Evolutionary conservation across 139 green algal species (phyloP).

Genomic region (Chlamydomonas applanata): DNA sequence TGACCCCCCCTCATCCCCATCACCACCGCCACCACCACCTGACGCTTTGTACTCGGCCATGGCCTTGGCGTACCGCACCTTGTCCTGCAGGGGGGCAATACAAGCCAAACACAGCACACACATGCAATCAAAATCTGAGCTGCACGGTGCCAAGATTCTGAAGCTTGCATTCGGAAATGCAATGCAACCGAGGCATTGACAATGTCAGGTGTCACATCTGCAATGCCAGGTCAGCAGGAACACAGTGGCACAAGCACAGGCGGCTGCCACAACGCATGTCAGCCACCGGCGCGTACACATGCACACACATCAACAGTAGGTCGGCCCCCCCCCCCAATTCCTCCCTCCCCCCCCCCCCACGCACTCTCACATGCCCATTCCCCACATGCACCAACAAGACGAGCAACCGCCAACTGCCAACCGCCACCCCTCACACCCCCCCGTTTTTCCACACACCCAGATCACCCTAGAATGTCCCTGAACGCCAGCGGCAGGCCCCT

Average conservation of each 20-base stretch:
- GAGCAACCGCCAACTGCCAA: too few species aligned
- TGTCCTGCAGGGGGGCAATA: slow-evolving; percentile 23
- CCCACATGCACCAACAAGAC: too few species aligned
- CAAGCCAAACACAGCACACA: too few species aligned
- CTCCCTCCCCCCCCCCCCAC: too few species aligned
- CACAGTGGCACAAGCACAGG: neutral
- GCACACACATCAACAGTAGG: too few species aligned
- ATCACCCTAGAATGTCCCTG: neutral
- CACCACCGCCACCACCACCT: slow-evolving; percentile 1
- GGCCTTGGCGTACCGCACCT: slow-evolving; percentile 59
- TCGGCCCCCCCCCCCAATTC: too few species aligned
- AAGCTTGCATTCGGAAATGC: neutral
- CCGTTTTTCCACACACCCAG: neutral
- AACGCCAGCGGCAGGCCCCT: neutral
- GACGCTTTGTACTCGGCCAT: slow-evolving; percentile 66
- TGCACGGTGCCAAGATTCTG: neutral
- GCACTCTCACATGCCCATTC: too few species aligned
- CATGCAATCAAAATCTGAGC: neutral
- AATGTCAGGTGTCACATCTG: too few species aligned
- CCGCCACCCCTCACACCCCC: too few species aligned
- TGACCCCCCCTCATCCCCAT: neutral
- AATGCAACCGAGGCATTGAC: neutral
- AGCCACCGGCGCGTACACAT: too few species aligned
- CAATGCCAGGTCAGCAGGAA: neutral
- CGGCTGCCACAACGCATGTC: too few species aligned